Evolutionary conservation across 2,329 filamentous ascomycete species (phyloP), one percentile per base, ranked within the genome.

Genomic region (Fusarium dlaminii): DNA sequence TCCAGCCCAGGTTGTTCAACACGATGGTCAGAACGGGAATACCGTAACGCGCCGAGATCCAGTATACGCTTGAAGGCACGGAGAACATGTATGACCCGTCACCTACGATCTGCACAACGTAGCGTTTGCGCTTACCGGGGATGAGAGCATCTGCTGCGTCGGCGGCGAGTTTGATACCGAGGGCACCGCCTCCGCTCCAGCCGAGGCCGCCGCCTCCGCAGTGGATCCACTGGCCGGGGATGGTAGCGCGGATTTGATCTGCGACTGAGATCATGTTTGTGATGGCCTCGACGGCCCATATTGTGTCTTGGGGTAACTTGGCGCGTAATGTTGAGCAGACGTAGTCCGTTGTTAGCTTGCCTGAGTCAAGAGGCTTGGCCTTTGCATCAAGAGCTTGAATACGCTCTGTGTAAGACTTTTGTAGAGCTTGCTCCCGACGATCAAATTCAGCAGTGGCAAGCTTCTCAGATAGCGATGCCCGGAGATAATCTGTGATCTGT

Each of bases 11-110:
- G 9, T 73, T 73, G 9, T 73, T 74, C 13, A 67, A 37, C 1
- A 74, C 60, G 0, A 74, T 54, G 1, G 67, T 71, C 1, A 74
- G 22, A 14, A 74, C 45, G 0, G 72, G 62, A 6, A 67, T 74
- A 0, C 55, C 29, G 17, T 74, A 74, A 0, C 63, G 43, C 0
- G 65, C 61, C 0, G 72, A 66, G 8, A 74, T 74, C 72, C 72
- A 74, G 39, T 71, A 74, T 1, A 73, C 72, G 6, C 67, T 68
- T 1, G 63, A 71, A 0, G 63, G 67, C 0, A 68, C 66, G 14
- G 62, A 62, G n/a, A 74, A 74, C 29, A 74, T 61, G 14, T 62
- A 74, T 5, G 66, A 74, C 0, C 71, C 71, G 15, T 74, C 71
- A 0, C 71, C 71, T 4, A 66, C 66, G 15, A 73, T 39, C 0